Percentiles rank a stretch among this genome's conserved stretches.
phyloP scores from a whole-genome alignment of 179 eudicot species.

The Amaranthus tricolor region DNA sequence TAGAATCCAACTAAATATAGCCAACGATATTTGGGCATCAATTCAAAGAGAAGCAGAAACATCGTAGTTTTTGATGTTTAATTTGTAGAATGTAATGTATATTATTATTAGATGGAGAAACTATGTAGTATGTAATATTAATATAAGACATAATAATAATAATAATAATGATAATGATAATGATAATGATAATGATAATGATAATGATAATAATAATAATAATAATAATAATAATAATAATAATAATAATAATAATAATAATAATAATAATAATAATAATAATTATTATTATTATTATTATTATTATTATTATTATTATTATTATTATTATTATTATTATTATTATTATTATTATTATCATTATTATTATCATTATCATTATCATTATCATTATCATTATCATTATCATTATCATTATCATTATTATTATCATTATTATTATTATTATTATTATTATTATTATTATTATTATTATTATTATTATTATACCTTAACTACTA shows the following conservation, averaged over 20 bases:
- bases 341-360: neutral
- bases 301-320: slow-evolving; percentile 5
- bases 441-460: slow-evolving; percentile 5
- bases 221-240: neutral
- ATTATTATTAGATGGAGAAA: no score
- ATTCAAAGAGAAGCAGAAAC: no score
- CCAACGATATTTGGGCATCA: no score
- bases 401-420: neutral
- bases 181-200: neutral
- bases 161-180: no score
- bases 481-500: neutral
- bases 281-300: slow-evolving; percentile 3
- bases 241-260: neutral
- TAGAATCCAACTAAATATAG: no score
- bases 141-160: no score
- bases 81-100: no score
- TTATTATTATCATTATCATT: neutral
- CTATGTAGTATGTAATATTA: no score
- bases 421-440: neutral
- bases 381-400: neutral
- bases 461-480: slow-evolving; percentile 3
- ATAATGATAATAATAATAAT: neutral
- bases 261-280: neutral
- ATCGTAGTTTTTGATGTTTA: no score
- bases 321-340: slow-evolving; percentile 5